phyloP scores from a whole-genome alignment of 345 rosid genomes.

The Leavenworthia alabamica region DNA sequence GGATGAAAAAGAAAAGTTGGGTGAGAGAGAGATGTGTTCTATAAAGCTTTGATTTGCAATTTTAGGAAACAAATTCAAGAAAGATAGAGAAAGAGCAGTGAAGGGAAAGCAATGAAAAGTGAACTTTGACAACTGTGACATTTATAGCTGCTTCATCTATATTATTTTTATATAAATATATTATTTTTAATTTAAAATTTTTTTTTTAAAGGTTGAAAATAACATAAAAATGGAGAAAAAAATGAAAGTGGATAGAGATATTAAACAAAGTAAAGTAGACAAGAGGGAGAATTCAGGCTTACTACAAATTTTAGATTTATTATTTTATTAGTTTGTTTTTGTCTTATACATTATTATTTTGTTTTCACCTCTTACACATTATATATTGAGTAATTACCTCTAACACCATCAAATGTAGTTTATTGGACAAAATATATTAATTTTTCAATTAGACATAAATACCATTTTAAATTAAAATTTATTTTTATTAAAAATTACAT shows the following conservation, averaged over 20 bases:
- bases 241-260: slow-evolving; percentile 5
- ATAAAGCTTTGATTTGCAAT: slow-evolving; percentile 69
- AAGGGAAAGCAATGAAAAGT: slow-evolving; percentile 44
- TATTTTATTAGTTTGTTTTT: too few relatives aligned
- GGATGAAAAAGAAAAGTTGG: slow-evolving; percentile 24
- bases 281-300: not conserved
- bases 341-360: too few relatives aligned
- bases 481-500: too few relatives aligned
- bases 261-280: not conserved
- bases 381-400: too few relatives aligned
- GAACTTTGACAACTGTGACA: slow-evolving; percentile 30
- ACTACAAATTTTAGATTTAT: not conserved
- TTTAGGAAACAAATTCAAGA: slow-evolving; percentile 52
- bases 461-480: too few relatives aligned
- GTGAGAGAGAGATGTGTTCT: slow-evolving; percentile 40
- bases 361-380: too few relatives aligned
- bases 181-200: not conserved
- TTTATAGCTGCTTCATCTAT: slow-evolving; percentile 34
- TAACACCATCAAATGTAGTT: too few relatives aligned
- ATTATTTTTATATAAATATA: not conserved
- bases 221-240: not conserved
- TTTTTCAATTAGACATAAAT: too few relatives aligned
- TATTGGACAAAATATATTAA: too few relatives aligned
- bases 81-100: slow-evolving; percentile 32
- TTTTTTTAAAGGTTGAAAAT: not conserved